These are phyloP conservation scores for Canna indica DNA, from an alignment of 176 grass and related monocot genomes.

Conservation along the genomic window DNA sequence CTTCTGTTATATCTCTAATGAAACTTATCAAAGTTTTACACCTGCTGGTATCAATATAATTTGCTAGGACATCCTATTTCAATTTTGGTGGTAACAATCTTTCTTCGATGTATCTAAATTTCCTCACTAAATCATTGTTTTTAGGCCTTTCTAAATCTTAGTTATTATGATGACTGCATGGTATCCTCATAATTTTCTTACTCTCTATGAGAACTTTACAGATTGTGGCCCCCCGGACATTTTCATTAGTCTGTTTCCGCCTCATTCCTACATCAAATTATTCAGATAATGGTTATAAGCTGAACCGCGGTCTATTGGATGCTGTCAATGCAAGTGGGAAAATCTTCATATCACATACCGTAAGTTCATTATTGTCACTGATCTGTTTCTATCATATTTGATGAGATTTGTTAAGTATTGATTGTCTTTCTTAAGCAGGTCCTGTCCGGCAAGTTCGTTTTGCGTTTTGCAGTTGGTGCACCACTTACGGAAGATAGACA, in stretches of 20 bases:
- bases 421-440: conserved; percentile 27
- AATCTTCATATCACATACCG: conserved; percentile 61
- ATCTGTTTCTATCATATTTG: background rate
- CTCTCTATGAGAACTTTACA: conserved; percentile 11
- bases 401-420: background rate
- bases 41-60: no score
- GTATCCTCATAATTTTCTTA: background rate
- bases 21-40: no score
- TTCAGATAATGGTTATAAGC: conserved; percentile 38
- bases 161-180: background rate
- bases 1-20: background rate
- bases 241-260: conserved; percentile 62
- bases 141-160: background rate
- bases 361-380: conserved; percentile 11
- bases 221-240: conserved; percentile 38
- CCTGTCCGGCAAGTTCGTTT: conserved; percentile 45
- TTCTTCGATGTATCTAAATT: background rate
- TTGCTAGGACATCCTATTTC: no score
- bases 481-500: conserved; percentile 48
- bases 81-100: no score
- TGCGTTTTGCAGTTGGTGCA: conserved; percentile 50
- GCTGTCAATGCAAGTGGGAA: conserved; percentile 40
- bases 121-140: no score
- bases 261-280: conserved; percentile 32
- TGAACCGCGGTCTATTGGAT: conserved; percentile 47